Evolutionary conservation across 2,329 filamentous ascomycete genomes (phyloP).

Genomic region (Epichloe hybrida): DNA sequence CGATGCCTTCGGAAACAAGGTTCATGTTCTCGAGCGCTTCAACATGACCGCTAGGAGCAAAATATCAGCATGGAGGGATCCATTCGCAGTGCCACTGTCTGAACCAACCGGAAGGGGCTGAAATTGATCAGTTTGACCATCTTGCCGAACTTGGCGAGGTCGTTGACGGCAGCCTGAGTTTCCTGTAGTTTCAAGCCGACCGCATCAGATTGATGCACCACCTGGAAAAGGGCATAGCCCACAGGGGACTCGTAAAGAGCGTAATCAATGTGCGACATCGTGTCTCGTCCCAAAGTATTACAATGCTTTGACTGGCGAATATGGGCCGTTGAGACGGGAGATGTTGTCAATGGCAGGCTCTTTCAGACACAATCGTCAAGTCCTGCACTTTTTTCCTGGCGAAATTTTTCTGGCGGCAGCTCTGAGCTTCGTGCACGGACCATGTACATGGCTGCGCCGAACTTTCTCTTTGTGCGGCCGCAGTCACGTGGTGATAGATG

Average conservation of each 20-base stretch:
- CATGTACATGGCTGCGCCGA: constrained; percentile 3
- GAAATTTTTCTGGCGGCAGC: constrained; percentile 13
- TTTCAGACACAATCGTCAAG: no score
- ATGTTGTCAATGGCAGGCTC: neutral
- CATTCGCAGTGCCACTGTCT: neutral
- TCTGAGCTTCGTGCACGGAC: constrained; percentile 10
- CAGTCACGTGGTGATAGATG: constrained; percentile 10
- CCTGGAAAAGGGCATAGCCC: constrained; percentile 94
- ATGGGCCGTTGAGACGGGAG: constrained; percentile 9
- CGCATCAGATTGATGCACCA: constrained; percentile 77
- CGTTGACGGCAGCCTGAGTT: constrained; percentile 73
- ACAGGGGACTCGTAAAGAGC: constrained; percentile 87
- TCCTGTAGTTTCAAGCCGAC: constrained; percentile 88
- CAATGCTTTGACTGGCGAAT: constrained; percentile 7
- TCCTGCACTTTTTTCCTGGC: constrained; percentile 4
- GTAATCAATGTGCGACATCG: constrained; percentile 64
- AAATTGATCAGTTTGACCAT: constrained; percentile 91
- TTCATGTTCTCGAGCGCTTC: constrained; percentile 93
- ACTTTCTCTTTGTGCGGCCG: constrained; percentile 4
- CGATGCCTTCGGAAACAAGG: constrained; percentile 85
- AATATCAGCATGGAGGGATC: constrained; percentile 9
- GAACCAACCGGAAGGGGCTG: constrained; percentile 73
- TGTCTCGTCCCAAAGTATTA: constrained; percentile 17
- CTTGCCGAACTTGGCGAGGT: constrained; percentile 90
- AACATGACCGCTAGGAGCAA: constrained; percentile 32